Evolutionary conservation across 345 rosid genomes (phyloP), one percentile per base, ranked within the genome.

Genomic region (Angophora floribunda): DNA sequence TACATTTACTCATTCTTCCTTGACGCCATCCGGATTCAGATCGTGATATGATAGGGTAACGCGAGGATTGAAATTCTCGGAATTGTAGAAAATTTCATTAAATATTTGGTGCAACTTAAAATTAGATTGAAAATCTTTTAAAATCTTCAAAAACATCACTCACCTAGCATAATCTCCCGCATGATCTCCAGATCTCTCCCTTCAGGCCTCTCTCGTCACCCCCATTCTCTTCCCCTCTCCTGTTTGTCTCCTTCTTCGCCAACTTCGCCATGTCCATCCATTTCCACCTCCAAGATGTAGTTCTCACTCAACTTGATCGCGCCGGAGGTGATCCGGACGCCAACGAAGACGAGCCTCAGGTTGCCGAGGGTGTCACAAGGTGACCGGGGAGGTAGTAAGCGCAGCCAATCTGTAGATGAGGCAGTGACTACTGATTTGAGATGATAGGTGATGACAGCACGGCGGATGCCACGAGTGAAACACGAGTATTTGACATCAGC

Each of bases 361-460:
- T 55, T 55, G 61, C 6, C 28, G 28, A 22, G 61, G 61, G 28
- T 12, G 13, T 55, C 9, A 28, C 61, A 22, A 28, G 24, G 28
- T 4, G 6, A 55, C 0, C 9, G 0, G 65, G 30, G 65, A 59
- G 65, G 65, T 0, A 5, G 30, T 7, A 26, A 3, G 65, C 30
- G 2, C 65, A 26, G 0, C 30, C 65, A 26, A 5, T 11, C 2
- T 0, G 7, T 9, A 24, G 65, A 11, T 6, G 15, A 59, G 30
- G 65, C 15, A 0, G 26, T 26, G 24, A n/a, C 0, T 4, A 3
- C 14, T 13, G 65, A 59, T 59, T 0, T 0, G 0, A 26, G 1
- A 26, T 13, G 15, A 26, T 24, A 59, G 30, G 30, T 26, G 30
- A 14, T 6, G 0, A 59, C n/a, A 13, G 14, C 9, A 1, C 24